These are phyloP conservation scores for Phaffomyces thermotolerans DNA, from an alignment of 805 yeast genomes.

Conservation along the genomic window DNA sequence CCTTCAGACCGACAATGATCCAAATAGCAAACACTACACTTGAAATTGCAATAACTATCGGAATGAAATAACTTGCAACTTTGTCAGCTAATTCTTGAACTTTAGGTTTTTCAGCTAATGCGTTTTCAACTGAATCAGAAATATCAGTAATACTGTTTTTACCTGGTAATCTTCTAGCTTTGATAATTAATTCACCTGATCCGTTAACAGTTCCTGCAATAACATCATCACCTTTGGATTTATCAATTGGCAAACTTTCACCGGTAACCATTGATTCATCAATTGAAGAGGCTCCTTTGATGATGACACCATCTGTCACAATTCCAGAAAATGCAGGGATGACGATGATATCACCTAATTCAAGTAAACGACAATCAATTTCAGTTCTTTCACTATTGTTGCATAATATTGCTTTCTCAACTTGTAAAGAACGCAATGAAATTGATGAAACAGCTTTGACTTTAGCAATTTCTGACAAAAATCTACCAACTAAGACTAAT, in stretches of 20 bases:
- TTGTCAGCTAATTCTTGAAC: not conserved
- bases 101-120: not conserved
- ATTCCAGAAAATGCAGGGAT: not conserved
- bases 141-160: not conserved
- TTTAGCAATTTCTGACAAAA: not conserved
- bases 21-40: not conserved
- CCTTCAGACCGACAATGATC: not conserved
- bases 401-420: not conserved
- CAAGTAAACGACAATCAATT: not conserved
- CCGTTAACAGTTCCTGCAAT: not conserved
- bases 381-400: not conserved
- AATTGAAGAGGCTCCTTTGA: not conserved
- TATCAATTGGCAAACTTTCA: not conserved
- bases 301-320: not conserved
- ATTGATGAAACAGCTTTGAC: not conserved
- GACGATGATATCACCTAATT: not conserved
- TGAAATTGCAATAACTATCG: not conserved
- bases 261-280: not conserved
- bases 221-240: not conserved
- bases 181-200: not conserved
- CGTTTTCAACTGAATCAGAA: not conserved
- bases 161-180: not conserved
- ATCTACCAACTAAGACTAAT: not conserved
- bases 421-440: not conserved
- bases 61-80: not conserved